Base-by-base conservation (phyloP, 441 rosid genomes). In the Bocquillonia castaneifolia region DNA sequence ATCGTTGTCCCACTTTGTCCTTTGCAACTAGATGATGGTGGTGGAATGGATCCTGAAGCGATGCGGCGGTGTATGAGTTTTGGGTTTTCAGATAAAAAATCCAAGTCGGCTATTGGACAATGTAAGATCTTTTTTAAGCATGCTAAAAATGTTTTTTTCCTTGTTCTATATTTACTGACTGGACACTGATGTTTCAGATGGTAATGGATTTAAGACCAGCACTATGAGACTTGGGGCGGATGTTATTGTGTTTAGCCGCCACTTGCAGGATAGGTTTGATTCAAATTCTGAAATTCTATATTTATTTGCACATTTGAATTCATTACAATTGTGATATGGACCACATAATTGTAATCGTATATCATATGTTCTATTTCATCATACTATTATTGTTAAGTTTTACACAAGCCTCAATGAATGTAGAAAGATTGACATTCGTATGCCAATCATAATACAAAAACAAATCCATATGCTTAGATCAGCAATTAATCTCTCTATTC, bases 151-250 rank as follows among this genome's bases (percentile, higher is more conserved):
- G 45, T 26, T 31, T 69, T 40, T 50, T 40, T 60, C 77, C 71
- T 36, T 40, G 42, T 72, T 55, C n/a, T 10, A 40, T 73, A 57
- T 65, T 82, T 68, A 63, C 69, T 57, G 28, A 63, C 66, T 66
- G 61, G 64, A 50, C 73, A 77, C 36, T 82, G 74, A 58, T 65
- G 65, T 79, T 84, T 60, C 84, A 94, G 99, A 94, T 85, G 99
- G 98, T 42, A 94, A 94, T 80, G 97, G 99, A 73, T 94, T 91
- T 84, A 94, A 94, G 88, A 94, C 99, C 23, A 88, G 99, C 84
- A 82, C 98, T 64, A 92, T 92, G 98, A 86, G 99, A 78, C 97
- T 94, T 67, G 98, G 99, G 67, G 96, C 93, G 64, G 98, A 91
- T 77, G 99, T 86, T 59, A 81, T 94, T 44, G 97, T 94, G 72